Evolutionary conservation across 768 basidiomycete species (phyloP).

Genomic region (Sporobolomyces phaffii): DNA sequence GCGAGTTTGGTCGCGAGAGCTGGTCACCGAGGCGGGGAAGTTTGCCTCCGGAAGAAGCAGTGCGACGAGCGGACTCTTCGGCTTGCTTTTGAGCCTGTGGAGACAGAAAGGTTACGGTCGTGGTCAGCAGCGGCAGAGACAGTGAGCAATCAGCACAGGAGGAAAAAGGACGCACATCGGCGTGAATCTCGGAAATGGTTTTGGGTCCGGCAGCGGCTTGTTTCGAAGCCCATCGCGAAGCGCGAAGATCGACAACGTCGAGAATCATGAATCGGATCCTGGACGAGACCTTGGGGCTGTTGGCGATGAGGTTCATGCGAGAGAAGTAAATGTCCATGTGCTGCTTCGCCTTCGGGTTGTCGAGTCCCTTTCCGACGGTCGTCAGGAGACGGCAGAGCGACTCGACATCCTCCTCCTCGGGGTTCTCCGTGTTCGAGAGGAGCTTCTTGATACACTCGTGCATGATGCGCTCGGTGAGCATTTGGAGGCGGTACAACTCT

Average conservation of each 20-base stretch:
- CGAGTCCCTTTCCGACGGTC: conserved; percentile 78
- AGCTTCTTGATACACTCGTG: conserved; percentile 96
- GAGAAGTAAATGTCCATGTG: conserved; percentile 91
- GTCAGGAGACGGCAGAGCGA: conserved; percentile 84
- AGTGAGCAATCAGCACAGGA: neutral
- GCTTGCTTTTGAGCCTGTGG: conserved; percentile 69
- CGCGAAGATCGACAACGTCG: conserved; percentile 84
- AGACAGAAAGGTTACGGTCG: conserved; percentile 2
- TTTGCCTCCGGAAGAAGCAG: conserved; percentile 52
- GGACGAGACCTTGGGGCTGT: conserved; percentile 66
- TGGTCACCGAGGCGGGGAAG: conserved; percentile 38
- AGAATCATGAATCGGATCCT: conserved; percentile 94
- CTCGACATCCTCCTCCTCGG: conserved; percentile 97
- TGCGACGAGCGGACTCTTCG: conserved; percentile 57
- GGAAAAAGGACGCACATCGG: conserved; percentile 57
- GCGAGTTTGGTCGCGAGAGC: conserved; percentile 81
- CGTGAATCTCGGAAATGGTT: conserved; percentile 82
- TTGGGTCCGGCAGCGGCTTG: conserved; percentile 69
- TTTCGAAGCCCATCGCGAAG: conserved; percentile 71
- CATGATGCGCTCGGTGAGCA: conserved; percentile 97
- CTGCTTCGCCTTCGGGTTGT: conserved; percentile 57
- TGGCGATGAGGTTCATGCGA: conserved; percentile 75
- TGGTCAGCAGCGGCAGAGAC: neutral
- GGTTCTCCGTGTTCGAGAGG: conserved; percentile 83
- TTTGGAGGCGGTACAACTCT: conserved; percentile 96